These are phyloP conservation scores for Cryptosporidium sp. DNA, from an alignment of 169 alveolate genomes.

Conservation along the genomic window DNA sequence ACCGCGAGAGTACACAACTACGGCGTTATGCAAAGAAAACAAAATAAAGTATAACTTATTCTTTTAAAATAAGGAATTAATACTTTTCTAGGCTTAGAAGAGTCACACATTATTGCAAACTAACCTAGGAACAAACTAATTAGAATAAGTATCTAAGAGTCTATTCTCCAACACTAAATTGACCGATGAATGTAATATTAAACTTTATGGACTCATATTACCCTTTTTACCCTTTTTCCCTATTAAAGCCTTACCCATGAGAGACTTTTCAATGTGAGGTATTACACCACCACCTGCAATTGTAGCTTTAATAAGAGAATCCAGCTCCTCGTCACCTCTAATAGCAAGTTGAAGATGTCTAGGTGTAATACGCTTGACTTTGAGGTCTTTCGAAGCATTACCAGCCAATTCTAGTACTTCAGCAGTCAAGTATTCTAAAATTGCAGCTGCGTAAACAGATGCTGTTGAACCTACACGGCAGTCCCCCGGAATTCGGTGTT, in stretches of 20 bases:
- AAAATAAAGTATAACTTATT: not conserved
- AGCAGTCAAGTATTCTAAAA: slow-evolving; percentile 99
- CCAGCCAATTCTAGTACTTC: slow-evolving; percentile 99
- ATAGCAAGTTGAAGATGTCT: slow-evolving; percentile 96
- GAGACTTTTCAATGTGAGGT: slow-evolving; percentile 97
- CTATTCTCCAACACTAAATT: not conserved
- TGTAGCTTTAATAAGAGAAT: slow-evolving; percentile 97
- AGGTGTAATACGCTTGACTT: slow-evolving; percentile 96
- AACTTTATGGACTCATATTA: slow-evolving; percentile 76
- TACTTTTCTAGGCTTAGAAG: not conserved
- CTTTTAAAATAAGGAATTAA: not conserved
- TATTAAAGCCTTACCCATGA: slow-evolving; percentile 86
- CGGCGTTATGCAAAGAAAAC: slow-evolving; percentile 82
- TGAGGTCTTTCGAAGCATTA: slow-evolving; percentile 98
- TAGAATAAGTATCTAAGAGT: slow-evolving; percentile 3
- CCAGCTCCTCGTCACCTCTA: slow-evolving; percentile 98
- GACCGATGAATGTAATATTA: slow-evolving; percentile 4
- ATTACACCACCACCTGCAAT: slow-evolving; percentile 99
- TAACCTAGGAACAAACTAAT: slow-evolving; percentile 57
- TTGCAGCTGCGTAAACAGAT: slow-evolving; percentile 99
- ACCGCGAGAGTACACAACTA: slow-evolving; percentile 90
- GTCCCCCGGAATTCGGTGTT: slow-evolving; percentile 95
- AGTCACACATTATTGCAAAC: not conserved
- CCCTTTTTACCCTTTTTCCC: slow-evolving; percentile 81
- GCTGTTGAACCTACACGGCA: slow-evolving; percentile 99